Evolutionary conservation across 2,329 filamentous ascomycete species (phyloP).

Genomic region (Graphilbum sp.): DNA sequence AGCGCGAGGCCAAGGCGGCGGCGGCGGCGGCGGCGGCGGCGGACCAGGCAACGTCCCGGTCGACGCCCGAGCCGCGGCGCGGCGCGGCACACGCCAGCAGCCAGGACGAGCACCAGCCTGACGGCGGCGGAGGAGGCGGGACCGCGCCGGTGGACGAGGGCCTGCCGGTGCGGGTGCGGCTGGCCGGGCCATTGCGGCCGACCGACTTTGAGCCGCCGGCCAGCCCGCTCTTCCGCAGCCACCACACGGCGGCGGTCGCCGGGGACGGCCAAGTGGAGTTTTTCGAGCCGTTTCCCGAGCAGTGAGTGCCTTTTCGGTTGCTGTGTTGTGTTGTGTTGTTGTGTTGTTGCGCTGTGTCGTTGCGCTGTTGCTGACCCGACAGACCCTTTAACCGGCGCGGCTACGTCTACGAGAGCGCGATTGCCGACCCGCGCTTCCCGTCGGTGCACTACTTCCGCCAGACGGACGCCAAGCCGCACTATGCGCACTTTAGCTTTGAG

Average conservation of each 20-base stretch:
- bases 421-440: slow-evolving; percentile 75
- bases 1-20: slow-evolving; percentile 44
- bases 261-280: slow-evolving; percentile 38
- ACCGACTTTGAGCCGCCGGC: slow-evolving; percentile 45
- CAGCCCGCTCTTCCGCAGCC: slow-evolving; percentile 37
- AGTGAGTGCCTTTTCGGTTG: slow-evolving; percentile 27
- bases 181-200: slow-evolving; percentile 40
- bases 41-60: slow-evolving; percentile 29
- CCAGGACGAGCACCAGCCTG: too few species aligned
- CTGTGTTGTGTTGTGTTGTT: background rate
- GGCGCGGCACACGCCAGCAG: too few species aligned
- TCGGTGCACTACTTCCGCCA: slow-evolving; percentile 80
- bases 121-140: too few species aligned
- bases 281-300: slow-evolving; percentile 45
- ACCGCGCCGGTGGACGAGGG: slow-evolving; percentile 20
- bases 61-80: slow-evolving; percentile 39
- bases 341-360: background rate
- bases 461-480: slow-evolving; percentile 71
- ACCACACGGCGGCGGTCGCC: slow-evolving; percentile 34
- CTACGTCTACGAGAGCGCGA: slow-evolving; percentile 81
- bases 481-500: slow-evolving; percentile 78
- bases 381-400: slow-evolving; percentile 40
- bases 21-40: slow-evolving; percentile 14
- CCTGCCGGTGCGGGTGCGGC: slow-evolving; percentile 42
- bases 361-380: too few species aligned